Percentiles rank a stretch among this genome's conserved stretches.
phyloP scores from a whole-genome alignment of 352 stramenopile species.

The Blastocystis sp. region DNA sequence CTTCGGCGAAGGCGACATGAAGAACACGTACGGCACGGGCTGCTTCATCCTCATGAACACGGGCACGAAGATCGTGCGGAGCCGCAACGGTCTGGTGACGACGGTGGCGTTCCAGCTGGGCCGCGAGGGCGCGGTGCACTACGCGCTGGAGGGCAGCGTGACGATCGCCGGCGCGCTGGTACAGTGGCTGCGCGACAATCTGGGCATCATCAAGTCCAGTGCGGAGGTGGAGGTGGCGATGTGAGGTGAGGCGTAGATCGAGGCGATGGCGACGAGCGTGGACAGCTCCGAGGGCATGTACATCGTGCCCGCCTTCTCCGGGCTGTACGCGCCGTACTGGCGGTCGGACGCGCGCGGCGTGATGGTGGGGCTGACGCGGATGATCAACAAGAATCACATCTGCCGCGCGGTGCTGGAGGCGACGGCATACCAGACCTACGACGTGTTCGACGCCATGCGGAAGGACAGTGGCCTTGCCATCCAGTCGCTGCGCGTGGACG shows the following conservation, averaged over 20 bases:
- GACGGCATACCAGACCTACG: slow-evolving; percentile 89
- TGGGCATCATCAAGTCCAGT: slow-evolving; percentile 86
- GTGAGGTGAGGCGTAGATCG: slow-evolving; percentile 59
- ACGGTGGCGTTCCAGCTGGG: slow-evolving; percentile 87
- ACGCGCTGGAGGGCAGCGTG: slow-evolving; percentile 93
- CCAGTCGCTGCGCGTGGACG: slow-evolving; percentile 89
- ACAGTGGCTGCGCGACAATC: slow-evolving; percentile 95
- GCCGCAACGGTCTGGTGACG: slow-evolving; percentile 89
- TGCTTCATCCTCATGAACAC: slow-evolving; percentile 99
- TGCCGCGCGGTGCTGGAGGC: slow-evolving; percentile 90
- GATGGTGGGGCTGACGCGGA: slow-evolving; percentile 91
- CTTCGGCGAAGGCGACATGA: slow-evolving; percentile 88
- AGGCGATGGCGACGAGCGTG: slow-evolving; percentile 80
- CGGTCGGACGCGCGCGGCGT: slow-evolving; percentile 88
- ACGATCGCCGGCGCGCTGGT: slow-evolving; percentile 91
- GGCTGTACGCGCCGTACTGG: slow-evolving; percentile 95
- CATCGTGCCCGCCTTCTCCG: slow-evolving; percentile 94
- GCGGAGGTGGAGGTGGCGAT: slow-evolving; percentile 76
- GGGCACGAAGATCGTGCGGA: slow-evolving; percentile 81
- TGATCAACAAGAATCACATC: slow-evolving; percentile 90
- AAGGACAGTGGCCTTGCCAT: slow-evolving; percentile 83
- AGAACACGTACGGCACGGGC: slow-evolving; percentile 97
- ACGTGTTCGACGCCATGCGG: slow-evolving; percentile 90
- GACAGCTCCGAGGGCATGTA: slow-evolving; percentile 91
- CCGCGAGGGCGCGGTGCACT: slow-evolving; percentile 80